Base-by-base conservation (phyloP, 768 basidiomycete genomes). In the Boletellus ananiceps region DNA sequence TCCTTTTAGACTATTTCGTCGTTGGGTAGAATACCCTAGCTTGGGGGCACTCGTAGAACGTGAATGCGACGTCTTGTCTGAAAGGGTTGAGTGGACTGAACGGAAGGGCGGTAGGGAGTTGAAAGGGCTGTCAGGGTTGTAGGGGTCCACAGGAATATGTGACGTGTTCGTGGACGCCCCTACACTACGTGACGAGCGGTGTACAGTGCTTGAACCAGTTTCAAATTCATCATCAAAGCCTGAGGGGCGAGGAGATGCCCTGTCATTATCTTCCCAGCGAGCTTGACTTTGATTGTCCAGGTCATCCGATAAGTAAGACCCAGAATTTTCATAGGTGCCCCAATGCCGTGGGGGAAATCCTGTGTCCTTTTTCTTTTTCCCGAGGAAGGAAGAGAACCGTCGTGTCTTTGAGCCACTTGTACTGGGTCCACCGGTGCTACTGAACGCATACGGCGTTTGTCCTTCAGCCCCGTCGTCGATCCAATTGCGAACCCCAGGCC, bases 401-500 rank as follows among this genome's bases (percentile, higher is more conserved):
- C 63, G 65, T 43, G 60, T 11, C 23, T 67, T 66, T 21, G 78
- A 70, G 49, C 72, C 79, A 39, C 68, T 32, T 18, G 48, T 18
- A 18, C 37, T 36, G 5, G 31, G 27, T 23, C 16, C 40, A 33
- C 54, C 36, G 8, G 48, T 13, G 25, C 46, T 32, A 8, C 51
- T 70, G 52, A 92, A 92, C 14, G 73, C 74, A 66, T 92, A 91
- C 9, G 71, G 70, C 9, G 61, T 49, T 13, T 68, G 65, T 18
- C 61, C 67, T 38, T 62, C 63, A 9, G 62, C 62, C 32, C 75
- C 72, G 49, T 89, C 80, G 16, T 75, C 57, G 1, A 88, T 65
- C 91, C 91, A 94, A 42, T 71, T 71, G 21, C 81, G 74, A 45
- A 73, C 77, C 14, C 82, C 84, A 0, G 88, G 86, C 59, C 84